Conservation (phyloP, 2,329 filamentous ascomycete genomes). For the Fusarium buxicola region DNA sequence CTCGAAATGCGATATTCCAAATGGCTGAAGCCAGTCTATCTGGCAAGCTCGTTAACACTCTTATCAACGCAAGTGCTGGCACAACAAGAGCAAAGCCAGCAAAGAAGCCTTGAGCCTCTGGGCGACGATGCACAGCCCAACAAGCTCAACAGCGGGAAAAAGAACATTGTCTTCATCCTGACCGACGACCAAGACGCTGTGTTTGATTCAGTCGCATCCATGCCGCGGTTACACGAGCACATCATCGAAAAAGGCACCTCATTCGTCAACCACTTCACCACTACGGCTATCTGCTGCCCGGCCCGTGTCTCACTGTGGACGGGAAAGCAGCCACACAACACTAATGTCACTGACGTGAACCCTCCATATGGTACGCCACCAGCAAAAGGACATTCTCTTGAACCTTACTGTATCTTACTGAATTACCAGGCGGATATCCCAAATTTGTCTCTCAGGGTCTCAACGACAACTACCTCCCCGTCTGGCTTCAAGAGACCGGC, state of each 20-base stretch:
- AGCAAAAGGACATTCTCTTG: no score
- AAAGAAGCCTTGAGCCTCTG: background rate
- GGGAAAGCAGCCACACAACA: conserved; percentile 75
- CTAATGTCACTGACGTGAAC: conserved; percentile 71
- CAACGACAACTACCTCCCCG: conserved; percentile 74
- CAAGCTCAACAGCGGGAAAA: conserved; percentile 12
- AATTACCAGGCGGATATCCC: conserved; percentile 60
- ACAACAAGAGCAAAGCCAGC: background rate
- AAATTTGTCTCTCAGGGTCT: conserved; percentile 74
- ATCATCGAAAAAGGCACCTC: conserved; percentile 68
- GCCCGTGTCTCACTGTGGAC: conserved; percentile 74
- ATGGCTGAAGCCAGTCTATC: conserved; percentile 10
- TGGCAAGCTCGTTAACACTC: conserved; percentile 1
- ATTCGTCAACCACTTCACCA: conserved; percentile 73
- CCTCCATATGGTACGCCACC: conserved; percentile 61
- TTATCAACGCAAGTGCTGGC: background rate
- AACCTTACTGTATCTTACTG: conserved; percentile 19
- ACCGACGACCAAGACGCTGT: conserved; percentile 76
- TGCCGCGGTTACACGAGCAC: conserved; percentile 67
- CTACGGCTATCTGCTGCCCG: conserved; percentile 75
- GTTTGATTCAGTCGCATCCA: conserved; percentile 70
- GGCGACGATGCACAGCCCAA: background rate
- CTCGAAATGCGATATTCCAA: conserved; percentile 21
- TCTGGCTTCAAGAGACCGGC: conserved; percentile 76
- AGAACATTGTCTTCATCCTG: conserved; percentile 74